A percentile compares a stretch with the other conserved stretches of the same genome.
These are phyloP conservation scores for Halophytophthora polymorphica DNA, from an alignment of 352 stramenopile species.

Conservation along the genomic window DNA sequence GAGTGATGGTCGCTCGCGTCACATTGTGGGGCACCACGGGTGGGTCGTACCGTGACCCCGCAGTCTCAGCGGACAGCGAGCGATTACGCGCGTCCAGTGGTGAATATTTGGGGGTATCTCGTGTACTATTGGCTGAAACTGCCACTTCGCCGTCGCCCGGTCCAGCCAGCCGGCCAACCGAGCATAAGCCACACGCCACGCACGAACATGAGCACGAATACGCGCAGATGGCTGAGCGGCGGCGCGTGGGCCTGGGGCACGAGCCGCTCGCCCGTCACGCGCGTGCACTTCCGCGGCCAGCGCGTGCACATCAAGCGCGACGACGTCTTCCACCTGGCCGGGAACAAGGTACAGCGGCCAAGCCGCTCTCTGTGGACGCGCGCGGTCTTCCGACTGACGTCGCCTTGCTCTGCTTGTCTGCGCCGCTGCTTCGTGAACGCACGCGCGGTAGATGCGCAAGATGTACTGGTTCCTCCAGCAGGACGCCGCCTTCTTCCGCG, in stretches of 20 bases:
- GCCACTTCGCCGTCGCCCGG: no score
- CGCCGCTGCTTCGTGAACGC: no score
- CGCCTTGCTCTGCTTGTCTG: background rate
- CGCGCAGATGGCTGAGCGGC: no score
- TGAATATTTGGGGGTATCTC: background rate
- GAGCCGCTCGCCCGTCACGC: slow-evolving; percentile 49
- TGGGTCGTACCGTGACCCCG: background rate
- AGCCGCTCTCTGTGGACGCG: background rate
- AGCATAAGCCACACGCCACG: no score
- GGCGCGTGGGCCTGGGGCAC: slow-evolving; percentile 14
- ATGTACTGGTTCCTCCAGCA: slow-evolving; percentile 77
- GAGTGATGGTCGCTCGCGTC: slow-evolving; percentile 3
- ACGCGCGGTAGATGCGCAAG: slow-evolving; percentile 66
- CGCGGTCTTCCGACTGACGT: background rate
- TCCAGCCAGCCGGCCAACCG: no score
- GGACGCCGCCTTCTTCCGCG: slow-evolving; percentile 48
- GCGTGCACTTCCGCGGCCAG: slow-evolving; percentile 61
- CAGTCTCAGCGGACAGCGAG: no score
- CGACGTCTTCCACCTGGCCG: slow-evolving; percentile 74
- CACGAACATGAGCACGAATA: no score
- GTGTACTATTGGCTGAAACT: background rate
- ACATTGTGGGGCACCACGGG: slow-evolving; percentile 5
- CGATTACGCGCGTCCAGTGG: slow-evolving; percentile 21
- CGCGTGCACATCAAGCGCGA: slow-evolving; percentile 84
- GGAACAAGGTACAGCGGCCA: slow-evolving; percentile 62